phyloP scores from a whole-genome alignment of 2,329 filamentous ascomycete species.

The Bipolaris gigantea region DNA sequence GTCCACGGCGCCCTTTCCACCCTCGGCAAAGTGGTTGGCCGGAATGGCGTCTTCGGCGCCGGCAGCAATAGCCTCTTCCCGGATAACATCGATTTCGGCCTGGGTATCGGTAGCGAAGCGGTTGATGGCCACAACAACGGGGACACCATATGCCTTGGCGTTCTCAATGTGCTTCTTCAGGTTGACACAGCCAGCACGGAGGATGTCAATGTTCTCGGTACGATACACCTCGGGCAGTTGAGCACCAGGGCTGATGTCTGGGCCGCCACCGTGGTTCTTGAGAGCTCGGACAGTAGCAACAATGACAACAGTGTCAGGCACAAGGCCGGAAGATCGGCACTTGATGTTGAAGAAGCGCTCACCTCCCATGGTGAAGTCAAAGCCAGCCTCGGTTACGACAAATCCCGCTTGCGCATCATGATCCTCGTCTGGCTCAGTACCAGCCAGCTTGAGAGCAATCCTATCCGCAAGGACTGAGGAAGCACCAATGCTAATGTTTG shows the following conservation, averaged over 20 bases:
- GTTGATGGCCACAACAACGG: conserved; percentile 97
- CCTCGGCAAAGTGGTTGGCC: conserved; percentile 96
- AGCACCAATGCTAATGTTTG: conserved; percentile 97
- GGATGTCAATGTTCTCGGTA: conserved; percentile 88
- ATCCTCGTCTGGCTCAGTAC: conserved; percentile 89
- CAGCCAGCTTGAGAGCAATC: conserved; percentile 91
- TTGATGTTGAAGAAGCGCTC: conserved; percentile 99
- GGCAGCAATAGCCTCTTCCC: conserved; percentile 86
- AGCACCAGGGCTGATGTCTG: conserved; percentile 86
- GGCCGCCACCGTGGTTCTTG: conserved; percentile 95
- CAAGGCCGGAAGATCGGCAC: conserved; percentile 89
- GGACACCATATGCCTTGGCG: conserved; percentile 84
- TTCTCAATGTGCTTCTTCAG: conserved; percentile 94
- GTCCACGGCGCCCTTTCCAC: conserved; percentile 85
- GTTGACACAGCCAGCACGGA: conserved; percentile 89
- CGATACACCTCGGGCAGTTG: conserved; percentile 85
- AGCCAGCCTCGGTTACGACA: conserved; percentile 94
- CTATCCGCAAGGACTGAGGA: conserved; percentile 94
- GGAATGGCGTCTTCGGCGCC: conserved; percentile 92
- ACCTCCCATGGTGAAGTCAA: conserved; percentile 99
- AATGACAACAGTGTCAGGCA: conserved; percentile 90
- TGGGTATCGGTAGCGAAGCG: conserved; percentile 93
- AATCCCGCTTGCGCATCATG: conserved; percentile 82
- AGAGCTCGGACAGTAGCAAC: conserved; percentile 94
- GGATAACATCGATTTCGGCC: conserved; percentile 84